Base-by-base conservation (phyloP, 2,329 filamentous ascomycete species). In the Aureobasidium lini region DNA sequence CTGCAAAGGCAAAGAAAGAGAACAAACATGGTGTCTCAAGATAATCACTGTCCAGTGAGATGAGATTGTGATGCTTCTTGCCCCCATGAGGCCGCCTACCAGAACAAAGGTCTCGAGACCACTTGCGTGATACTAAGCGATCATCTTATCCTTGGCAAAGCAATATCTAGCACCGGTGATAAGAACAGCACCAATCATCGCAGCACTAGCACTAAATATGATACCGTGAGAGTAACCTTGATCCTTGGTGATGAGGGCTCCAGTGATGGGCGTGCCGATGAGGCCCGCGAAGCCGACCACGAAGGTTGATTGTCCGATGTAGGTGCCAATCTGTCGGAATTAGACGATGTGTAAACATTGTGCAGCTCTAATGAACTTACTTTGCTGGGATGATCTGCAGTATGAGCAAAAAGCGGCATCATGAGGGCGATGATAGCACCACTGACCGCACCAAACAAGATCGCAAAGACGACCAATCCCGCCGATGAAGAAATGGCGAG, bases 271-370 rank as follows among this genome's bases (percentile, higher is more conserved):
- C 2, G 28, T 34, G 7, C 60, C 60, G 6, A 32, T 50, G 39
- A 61, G 42, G 49, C 56, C 60, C 7, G 60, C 47, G 16, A 61
- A 39, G 13, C 44, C 60, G 15, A 61, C n/a, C 11, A 49, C 16
- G 9, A 40, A 42, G 34, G 42, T 49, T 2, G 44, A 29, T 15
- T 61, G 60, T 15, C 56, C 60, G 29, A 61, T 54, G 42, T 61
- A 61, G 0, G 40, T 40, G 16, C 60, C 60, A 2, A 56, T 56
- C 43, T 47, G 15, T 36, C 23, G 11, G 31, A n/a, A 3, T 10
- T 1, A n/a, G 23, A 15, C 6, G 31, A 28, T 9, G 13, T 4
- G 6, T 9, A 1, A 10, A 15, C 43, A 16, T 10, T 13, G 9
- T 13, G 11, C 15, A 28, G 9, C 7, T 2, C 16, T 23, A 11